Evolutionary conservation across 305 asterid genomes (phyloP).

Genomic region (Nicotiana rustica): DNA sequence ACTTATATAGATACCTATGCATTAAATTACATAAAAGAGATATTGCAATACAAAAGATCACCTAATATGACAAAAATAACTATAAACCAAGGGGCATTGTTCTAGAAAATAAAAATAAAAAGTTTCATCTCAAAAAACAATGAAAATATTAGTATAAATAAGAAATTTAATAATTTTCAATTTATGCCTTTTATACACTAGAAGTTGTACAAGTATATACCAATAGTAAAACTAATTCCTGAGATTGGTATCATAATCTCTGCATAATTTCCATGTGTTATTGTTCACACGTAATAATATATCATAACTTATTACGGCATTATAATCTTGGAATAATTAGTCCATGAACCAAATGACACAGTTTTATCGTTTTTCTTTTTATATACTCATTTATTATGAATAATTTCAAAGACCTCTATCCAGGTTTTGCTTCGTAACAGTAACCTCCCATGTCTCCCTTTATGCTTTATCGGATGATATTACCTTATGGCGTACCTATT

Average conservation of each 20-base stretch:
- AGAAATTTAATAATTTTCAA: not conserved
- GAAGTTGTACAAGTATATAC: not conserved
- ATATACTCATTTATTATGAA: no score
- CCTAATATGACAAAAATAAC: not conserved
- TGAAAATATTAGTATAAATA: not conserved
- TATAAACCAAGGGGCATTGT: conserved; percentile 17
- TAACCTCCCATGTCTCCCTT: no score
- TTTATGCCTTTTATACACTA: not conserved
- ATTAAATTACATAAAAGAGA: not conserved
- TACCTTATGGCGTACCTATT: no score
- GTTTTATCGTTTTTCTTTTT: not conserved
- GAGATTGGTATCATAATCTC: not conserved
- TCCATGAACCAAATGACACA: not conserved
- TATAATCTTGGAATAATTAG: not conserved
- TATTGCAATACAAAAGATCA: not conserved
- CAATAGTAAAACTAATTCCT: not conserved
- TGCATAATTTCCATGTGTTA: not conserved
- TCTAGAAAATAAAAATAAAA: not conserved
- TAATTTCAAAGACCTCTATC: no score
- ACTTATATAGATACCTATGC: not conserved
- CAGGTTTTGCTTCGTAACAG: no score
- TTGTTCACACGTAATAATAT: not conserved
- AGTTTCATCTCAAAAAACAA: not conserved
- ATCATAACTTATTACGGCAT: not conserved
- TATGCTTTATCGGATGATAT: no score